phyloP scores from a whole-genome alignment of 768 basidiomycete genomes.

The Nidula microcarpa region DNA sequence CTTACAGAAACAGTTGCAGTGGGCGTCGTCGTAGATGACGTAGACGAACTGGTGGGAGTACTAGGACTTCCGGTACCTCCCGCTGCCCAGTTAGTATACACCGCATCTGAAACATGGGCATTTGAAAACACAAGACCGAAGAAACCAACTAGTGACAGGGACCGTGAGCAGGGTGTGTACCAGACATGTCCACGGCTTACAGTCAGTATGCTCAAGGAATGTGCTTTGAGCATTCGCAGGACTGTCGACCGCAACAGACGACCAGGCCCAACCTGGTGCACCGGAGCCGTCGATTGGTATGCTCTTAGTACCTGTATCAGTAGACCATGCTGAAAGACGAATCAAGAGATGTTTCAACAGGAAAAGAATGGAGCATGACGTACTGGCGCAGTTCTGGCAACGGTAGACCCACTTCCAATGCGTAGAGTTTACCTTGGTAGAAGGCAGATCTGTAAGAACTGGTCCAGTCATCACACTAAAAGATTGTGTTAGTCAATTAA shows the following conservation, averaged over 20 bases:
- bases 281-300: constrained; percentile 29
- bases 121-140: constrained; percentile 46
- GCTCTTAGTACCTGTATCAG: constrained; percentile 26
- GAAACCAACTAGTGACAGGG: constrained; percentile 45
- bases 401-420: constrained; percentile 69
- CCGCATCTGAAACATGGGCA: constrained; percentile 41
- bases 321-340: constrained; percentile 34
- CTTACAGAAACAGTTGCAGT: constrained; percentile 5
- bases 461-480: constrained; percentile 44
- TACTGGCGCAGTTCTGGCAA: constrained; percentile 64
- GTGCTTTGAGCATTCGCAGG: constrained; percentile 49
- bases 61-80: constrained; percentile 40
- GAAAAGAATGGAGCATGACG: constrained; percentile 14
- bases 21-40: constrained; percentile 25
- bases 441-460: constrained; percentile 46
- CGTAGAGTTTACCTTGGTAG: constrained; percentile 50
- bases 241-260: constrained; percentile 35
- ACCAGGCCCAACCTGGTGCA: constrained; percentile 51
- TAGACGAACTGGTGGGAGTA: constrained; percentile 2
- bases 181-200: constrained; percentile 23
- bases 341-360: not conserved
- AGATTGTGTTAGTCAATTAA: not conserved
- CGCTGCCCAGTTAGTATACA: constrained; percentile 47
- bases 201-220: constrained; percentile 59
- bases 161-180: not conserved